Evolutionary conservation across 257 asterid genomes (phyloP), one percentile per base, ranked within the genome.

Genomic region (Paraleonurus japonicus): DNA sequence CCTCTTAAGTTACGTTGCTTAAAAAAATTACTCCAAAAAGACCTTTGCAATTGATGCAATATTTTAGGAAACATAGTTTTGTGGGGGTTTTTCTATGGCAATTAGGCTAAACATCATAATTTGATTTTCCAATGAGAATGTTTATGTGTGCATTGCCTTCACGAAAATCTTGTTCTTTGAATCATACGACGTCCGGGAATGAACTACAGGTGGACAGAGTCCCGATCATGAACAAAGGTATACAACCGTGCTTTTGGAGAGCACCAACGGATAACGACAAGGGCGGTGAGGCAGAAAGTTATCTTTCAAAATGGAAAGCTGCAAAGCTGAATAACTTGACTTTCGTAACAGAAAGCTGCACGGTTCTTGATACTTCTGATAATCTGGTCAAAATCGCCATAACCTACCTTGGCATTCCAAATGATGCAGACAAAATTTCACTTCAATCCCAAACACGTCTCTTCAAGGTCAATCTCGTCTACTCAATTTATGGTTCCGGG

Each of bases 211-310:
- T 92, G 57, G 81, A 72, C 20, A 93, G 88, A 47, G 88, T 83
- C 75, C 39, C 28, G 13, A 86, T 92, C 63, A 79, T 92, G 96
- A 80, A 77, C 76, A 81, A 79, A 76, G 96, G 99, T 71, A 85
- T 92, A 45, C 43, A 76, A 50, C 99, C 98, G 28, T 95, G 96
- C 92, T 92, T 95, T 73, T 91, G 99, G 99, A 86, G 99, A 77
- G 98, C 99, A 45, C 99, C 98, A 50, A 92, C 86, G 3, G 99
- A 95, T 76, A 95, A 95, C 75, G 99, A 95, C 88, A 95, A 88
- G 76, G 99, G 99, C 13, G 99, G 98, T 33, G 98, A 84, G 66
- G 63, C 78, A 1, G 67, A 74, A 73, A 89, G 98, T 78, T 86
- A 91, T 63, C 67, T 92, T 7, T 83, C 97, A 7, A 86, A 80